A percentile compares a stretch with the other conserved stretches of the same genome.
phyloP scores from a whole-genome alignment of 208 protist genomes.

The Acanthamoeba culbertsoni region DNA sequence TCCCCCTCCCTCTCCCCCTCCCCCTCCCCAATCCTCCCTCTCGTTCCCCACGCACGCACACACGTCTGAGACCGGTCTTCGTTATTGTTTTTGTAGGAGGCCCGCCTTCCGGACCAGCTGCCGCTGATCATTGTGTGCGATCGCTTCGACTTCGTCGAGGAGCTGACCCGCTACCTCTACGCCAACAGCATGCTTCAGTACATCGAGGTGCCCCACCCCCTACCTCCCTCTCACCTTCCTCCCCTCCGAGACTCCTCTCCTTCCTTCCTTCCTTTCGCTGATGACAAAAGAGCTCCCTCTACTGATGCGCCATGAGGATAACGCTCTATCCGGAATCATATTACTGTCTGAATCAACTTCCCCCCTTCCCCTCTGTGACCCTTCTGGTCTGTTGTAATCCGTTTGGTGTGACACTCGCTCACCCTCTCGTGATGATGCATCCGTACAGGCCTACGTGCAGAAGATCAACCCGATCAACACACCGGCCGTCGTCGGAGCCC shows the following conservation, averaged over 20 bases:
- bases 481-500: slow-evolving; percentile 96
- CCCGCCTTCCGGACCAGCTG: slow-evolving; percentile 96
- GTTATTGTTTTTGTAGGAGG: slow-evolving; percentile 77
- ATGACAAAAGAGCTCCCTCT: slow-evolving; percentile 54
- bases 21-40: background rate
- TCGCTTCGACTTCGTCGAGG: slow-evolving; percentile 96
- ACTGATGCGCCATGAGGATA: slow-evolving; percentile 52
- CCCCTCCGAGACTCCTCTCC: no score
- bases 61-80: background rate
- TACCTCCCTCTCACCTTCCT: background rate
- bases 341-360: slow-evolving; percentile 37
- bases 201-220: slow-evolving; percentile 88
- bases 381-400: no score
- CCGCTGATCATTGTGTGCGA: slow-evolving; percentile 99
- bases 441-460: slow-evolving; percentile 82
- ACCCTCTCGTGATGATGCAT: background rate
- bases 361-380: no score
- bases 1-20: background rate
- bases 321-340: slow-evolving; percentile 44
- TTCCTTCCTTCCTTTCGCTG: background rate
- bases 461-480: slow-evolving; percentile 96
- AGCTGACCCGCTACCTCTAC: slow-evolving; percentile 97
- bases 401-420: background rate
- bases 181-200: slow-evolving; percentile 94
- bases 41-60: background rate